Conservation (phyloP, 2,329 filamentous ascomycete genomes). For the Calonectria montana region DNA sequence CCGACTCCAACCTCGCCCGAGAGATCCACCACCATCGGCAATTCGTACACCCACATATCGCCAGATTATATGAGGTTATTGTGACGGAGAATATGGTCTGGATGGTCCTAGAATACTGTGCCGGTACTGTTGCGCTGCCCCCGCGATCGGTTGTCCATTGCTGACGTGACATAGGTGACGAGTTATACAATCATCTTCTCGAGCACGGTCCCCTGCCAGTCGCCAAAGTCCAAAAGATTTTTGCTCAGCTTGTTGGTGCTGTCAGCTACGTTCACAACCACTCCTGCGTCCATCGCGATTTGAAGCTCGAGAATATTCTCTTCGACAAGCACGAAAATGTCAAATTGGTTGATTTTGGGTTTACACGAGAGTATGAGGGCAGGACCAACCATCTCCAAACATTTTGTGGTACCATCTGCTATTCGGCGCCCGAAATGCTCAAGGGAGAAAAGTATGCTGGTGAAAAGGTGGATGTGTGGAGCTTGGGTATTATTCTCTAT, state of each 20-base stretch:
- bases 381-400: slow-evolving; percentile 95
- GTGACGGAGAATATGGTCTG: slow-evolving; percentile 95
- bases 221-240: slow-evolving; percentile 93
- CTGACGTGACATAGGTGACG: slow-evolving; percentile 75
- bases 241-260: slow-evolving; percentile 93
- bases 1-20: slow-evolving; percentile 93
- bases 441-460: slow-evolving; percentile 98
- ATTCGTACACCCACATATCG: slow-evolving; percentile 97
- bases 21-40: slow-evolving; percentile 99
- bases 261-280: slow-evolving; percentile 96
- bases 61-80: slow-evolving; percentile 96
- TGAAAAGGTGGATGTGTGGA: slow-evolving; percentile 98
- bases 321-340: slow-evolving; percentile 98
- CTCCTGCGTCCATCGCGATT: slow-evolving; percentile 94
- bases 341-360: slow-evolving; percentile 97
- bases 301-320: slow-evolving; percentile 92
- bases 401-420: slow-evolving; percentile 97
- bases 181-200: slow-evolving; percentile 96
- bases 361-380: slow-evolving; percentile 96
- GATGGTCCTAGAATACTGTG: slow-evolving; percentile 97
- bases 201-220: slow-evolving; percentile 85
- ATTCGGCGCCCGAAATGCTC: slow-evolving; percentile 98
- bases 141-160: not conserved
- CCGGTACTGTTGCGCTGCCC: slow-evolving; percentile 65
- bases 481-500: slow-evolving; percentile 85